phyloP scores from a whole-genome alignment of 805 yeast species.

The Huiozyma sinensis region DNA sequence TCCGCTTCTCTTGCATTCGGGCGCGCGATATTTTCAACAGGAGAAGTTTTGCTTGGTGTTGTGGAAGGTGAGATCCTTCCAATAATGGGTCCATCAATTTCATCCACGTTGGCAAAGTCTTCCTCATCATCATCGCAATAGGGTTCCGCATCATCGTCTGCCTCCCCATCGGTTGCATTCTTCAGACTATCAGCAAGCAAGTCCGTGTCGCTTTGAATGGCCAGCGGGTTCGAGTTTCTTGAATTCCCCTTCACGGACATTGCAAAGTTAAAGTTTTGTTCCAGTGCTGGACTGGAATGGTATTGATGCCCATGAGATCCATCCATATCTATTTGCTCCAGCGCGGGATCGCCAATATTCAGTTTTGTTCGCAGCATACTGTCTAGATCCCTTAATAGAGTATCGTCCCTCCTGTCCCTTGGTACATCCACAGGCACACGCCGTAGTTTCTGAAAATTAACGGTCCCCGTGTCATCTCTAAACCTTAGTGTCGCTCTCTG shows the following conservation, averaged over 20 bases:
- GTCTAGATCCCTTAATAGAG: slow-evolving; percentile 17
- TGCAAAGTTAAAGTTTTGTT: not conserved
- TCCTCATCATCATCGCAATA: slow-evolving; percentile 22
- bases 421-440: not conserved
- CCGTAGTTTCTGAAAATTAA: no score
- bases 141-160: slow-evolving; percentile 5
- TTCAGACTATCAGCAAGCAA: not conserved
- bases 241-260: not conserved
- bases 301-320: not conserved
- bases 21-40: not conserved
- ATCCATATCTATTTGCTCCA: not conserved
- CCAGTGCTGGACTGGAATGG: slow-evolving; percentile 1
- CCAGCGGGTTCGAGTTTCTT: no score
- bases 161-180: slow-evolving; percentile 4
- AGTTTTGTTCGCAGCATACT: slow-evolving; percentile 16
- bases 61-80: not conserved
- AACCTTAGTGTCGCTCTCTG: not conserved
- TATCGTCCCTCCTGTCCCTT: slow-evolving; percentile 6
- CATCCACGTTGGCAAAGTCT: slow-evolving; percentile 28
- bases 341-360: slow-evolving; percentile 2
- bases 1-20: slow-evolving; percentile 8
- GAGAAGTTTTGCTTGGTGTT: not conserved
- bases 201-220: no score
- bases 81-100: slow-evolving; percentile 27
- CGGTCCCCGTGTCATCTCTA: slow-evolving; percentile 1